These are phyloP conservation scores for Acidomyces sp. DNA, from an alignment of 495 filamentous ascomycete species.

Conservation along the genomic window DNA sequence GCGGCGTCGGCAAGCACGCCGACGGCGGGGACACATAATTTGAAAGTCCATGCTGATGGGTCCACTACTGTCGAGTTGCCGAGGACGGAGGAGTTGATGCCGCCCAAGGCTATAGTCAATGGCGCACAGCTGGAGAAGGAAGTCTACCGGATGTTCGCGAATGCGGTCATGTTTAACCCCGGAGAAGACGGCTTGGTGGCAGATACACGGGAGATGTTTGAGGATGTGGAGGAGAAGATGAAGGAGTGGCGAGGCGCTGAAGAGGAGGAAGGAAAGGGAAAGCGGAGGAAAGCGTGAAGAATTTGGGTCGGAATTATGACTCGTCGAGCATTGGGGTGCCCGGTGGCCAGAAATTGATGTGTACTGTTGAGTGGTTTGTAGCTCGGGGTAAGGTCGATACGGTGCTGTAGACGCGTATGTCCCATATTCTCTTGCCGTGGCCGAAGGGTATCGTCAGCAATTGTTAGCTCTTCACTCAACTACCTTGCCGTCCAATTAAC, in stretches of 20 bases:
- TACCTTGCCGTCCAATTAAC: no score
- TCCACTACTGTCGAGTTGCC: constrained; percentile 47
- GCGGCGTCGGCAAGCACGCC: constrained; percentile 23
- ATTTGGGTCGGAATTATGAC: no score
- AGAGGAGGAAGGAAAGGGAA: constrained; percentile 22
- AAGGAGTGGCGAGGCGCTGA: constrained; percentile 51
- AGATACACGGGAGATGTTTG: constrained; percentile 70
- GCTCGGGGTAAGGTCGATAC: no score
- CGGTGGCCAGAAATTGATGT: no score
- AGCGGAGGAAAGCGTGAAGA: constrained; percentile 27
- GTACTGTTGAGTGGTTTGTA: no score
- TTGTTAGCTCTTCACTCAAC: no score
- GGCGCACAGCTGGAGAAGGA: constrained; percentile 89
- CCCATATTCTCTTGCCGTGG: no score
- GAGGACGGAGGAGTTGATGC: constrained; percentile 59
- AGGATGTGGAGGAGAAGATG: constrained; percentile 53
- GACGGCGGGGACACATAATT: constrained; percentile 33
- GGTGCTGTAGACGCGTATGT: no score
- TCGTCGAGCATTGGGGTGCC: no score
- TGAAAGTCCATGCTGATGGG: constrained; percentile 33
- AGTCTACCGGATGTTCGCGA: constrained; percentile 92
- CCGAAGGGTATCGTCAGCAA: no score
- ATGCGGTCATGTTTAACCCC: constrained; percentile 94
- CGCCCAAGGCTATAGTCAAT: constrained; percentile 86
- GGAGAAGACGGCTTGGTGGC: constrained; percentile 73